Base-by-base conservation (phyloP, 2,329 filamentous ascomycete genomes). In the Lojkania enalia region DNA sequence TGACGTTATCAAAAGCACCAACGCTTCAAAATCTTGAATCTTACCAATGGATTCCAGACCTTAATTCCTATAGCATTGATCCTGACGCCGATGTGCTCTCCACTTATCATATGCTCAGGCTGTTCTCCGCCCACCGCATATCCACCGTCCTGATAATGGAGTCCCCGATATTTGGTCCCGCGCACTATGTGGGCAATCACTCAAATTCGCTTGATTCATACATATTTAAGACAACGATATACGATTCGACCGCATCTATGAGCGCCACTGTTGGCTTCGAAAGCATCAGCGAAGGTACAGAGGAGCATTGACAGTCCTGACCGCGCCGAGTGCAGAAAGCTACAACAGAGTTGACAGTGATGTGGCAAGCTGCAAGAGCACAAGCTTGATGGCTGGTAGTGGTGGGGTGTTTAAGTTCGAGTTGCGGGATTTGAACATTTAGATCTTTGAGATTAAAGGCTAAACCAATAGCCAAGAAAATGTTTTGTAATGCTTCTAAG, bases 361-460 rank as follows among this genome's bases (percentile, higher is more conserved):
- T 75, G 60, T 66, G 35, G 63, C 68, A 4, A 54, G 57, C 14
- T 58, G 49, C 1, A 57, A 43, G 4, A 57, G 33, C 2, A 59
- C 23, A 4, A 44, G 52, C 12, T 2, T 67, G 20, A 52, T 41
- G 13, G 63, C 63, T 2, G 72, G 70, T 13, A 55, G 60, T 2
- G 66, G 73, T 19, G 81, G 81, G 2, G 61, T 55, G 1, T 82
- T 83, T 52, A 64, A 63, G 32, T 83, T 83, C 53, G 70, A 60
- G 19, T 48, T 84, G 56, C 80, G 80, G 0, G 69, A 79, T 51
- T 64, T 82, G 45, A 82, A 78, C 52, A 74, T 84, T 37, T 79
- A 79, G 12, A 75, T 84, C 2, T 57, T 84, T 40, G 77, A 81
- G 41, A 18, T 43, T 18, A 43, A 43, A n/a, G 41, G 19, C 20